A percentile compares a stretch with the other conserved stretches of the same genome.
Evolutionary conservation across 2,329 filamentous ascomycete genomes (phyloP).

Genomic region (Elsinoe arachidis): DNA sequence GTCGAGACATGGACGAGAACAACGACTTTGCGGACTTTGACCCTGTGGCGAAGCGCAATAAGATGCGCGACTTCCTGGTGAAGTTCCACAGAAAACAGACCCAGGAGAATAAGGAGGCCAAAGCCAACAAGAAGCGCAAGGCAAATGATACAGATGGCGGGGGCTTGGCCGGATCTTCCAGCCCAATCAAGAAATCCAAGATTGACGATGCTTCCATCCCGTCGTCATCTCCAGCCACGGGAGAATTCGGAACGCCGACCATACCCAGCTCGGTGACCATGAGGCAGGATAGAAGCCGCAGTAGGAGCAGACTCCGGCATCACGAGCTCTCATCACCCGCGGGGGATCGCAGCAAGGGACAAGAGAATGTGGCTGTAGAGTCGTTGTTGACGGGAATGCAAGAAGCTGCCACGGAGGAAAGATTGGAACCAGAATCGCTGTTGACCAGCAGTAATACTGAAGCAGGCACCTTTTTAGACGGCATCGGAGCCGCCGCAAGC

Average conservation of each 20-base stretch:
- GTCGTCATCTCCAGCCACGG: not conserved
- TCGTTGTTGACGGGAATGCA: not conserved
- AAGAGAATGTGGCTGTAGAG: not conserved
- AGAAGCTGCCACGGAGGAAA: not conserved
- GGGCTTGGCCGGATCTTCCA: not conserved
- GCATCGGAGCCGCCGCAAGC: not conserved
- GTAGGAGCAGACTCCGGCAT: not conserved
- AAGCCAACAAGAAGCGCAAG: conserved; percentile 33
- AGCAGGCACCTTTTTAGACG: not conserved
- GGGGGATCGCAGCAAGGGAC: not conserved
- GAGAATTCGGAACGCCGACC: not conserved
- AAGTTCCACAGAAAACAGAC: conserved; percentile 52
- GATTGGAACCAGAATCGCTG: not conserved
- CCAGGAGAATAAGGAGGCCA: conserved; percentile 42
- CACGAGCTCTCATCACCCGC: not conserved
- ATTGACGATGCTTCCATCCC: not conserved
- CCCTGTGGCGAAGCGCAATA: conserved; percentile 51
- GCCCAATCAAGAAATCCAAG: conserved; percentile 1
- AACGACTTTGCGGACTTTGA: conserved; percentile 48
- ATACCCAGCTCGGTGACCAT: not conserved
- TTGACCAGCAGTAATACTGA: not conserved
- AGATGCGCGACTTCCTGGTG: conserved; percentile 60
- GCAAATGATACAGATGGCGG: not conserved
- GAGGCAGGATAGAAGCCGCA: not conserved
- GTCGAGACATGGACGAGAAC: conserved; percentile 50